Evolutionary conservation across 306 rosid genomes (phyloP).

Genomic region (Acacia crassicarpa): DNA sequence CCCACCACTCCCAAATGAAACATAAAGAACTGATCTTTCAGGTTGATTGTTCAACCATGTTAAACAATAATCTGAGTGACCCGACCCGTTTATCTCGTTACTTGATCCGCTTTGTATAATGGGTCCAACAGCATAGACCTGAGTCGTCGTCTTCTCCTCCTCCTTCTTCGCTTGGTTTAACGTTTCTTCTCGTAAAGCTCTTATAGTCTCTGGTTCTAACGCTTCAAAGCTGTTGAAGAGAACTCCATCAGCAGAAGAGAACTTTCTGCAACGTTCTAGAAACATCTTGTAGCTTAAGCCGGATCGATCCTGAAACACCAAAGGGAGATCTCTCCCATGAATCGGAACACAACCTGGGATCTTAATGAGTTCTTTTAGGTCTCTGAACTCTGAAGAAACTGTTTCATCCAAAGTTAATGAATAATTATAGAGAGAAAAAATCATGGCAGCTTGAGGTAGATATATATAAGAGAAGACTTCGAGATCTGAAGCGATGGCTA

Average conservation of each 20-base stretch:
- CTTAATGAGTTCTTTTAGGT: background rate
- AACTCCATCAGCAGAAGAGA: conserved; percentile 23
- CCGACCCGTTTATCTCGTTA: background rate
- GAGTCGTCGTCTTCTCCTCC: background rate
- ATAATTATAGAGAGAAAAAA: background rate
- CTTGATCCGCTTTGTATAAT: conserved; percentile 26
- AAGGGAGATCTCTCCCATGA: background rate
- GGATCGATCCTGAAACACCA: background rate
- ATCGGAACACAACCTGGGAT: background rate
- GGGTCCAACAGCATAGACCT: conserved; percentile 36
- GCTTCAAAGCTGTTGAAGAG: conserved; percentile 28
- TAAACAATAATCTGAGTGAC: conserved; percentile 3
- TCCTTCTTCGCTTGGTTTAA: background rate
- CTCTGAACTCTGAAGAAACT: conserved; percentile 9
- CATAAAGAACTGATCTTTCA: conserved; percentile 25
- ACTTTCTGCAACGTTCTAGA: background rate
- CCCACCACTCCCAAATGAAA: conserved; percentile 42
- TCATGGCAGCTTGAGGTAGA: conserved; percentile 20
- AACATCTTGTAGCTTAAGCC: background rate
- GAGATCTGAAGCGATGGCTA: conserved; percentile 36
- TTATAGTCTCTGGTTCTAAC: conserved; percentile 26
- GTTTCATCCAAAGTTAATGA: background rate
- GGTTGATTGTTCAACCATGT: conserved; percentile 35
- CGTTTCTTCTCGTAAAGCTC: background rate
- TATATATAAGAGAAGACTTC: conserved; percentile 33